Percentiles rank a stretch among this genome's conserved stretches.
phyloP scores from a whole-genome alignment of 164 flowering plant genomes.

The Euptelea pleiosperma region DNA sequence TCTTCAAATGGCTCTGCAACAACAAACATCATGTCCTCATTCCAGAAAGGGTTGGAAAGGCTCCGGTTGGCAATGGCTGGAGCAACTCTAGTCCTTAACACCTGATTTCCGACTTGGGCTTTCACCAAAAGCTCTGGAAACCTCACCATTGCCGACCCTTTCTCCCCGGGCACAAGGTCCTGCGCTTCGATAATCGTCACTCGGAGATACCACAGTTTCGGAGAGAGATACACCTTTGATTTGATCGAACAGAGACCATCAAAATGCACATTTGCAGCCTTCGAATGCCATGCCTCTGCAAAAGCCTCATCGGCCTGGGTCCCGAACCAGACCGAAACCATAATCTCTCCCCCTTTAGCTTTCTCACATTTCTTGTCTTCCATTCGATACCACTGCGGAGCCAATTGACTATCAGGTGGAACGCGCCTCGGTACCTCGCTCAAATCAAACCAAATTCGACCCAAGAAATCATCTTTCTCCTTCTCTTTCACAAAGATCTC shows the following conservation, averaged over 20 bases:
- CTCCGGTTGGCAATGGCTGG: slow-evolving; percentile 17
- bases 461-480: slow-evolving; percentile 72
- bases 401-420: slow-evolving; percentile 82
- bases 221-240: slow-evolving; percentile 36
- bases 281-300: slow-evolving; percentile 84
- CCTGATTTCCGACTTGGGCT: slow-evolving; percentile 32
- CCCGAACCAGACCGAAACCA: slow-evolving; percentile 88
- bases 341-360: slow-evolving; percentile 62
- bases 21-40: slow-evolving; percentile 58
- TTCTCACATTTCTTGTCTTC: slow-evolving; percentile 67
- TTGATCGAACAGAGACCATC: slow-evolving; percentile 26
- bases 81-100: slow-evolving; percentile 21
- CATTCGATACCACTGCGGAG: slow-evolving; percentile 79
- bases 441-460: slow-evolving; percentile 61
- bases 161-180: slow-evolving; percentile 28
- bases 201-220: slow-evolving; percentile 34
- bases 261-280: slow-evolving; percentile 27
- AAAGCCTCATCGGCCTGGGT: slow-evolving; percentile 92
- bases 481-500: slow-evolving; percentile 73
- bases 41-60: slow-evolving; percentile 47
- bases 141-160: slow-evolving; percentile 17
- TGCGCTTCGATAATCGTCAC: slow-evolving; percentile 34
- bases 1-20: slow-evolving; percentile 34
- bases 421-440: slow-evolving; percentile 71
- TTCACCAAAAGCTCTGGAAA: slow-evolving; percentile 30